Conservation (phyloP, 306 rosid genomes). For the Begonia fuchsioides region DNA sequence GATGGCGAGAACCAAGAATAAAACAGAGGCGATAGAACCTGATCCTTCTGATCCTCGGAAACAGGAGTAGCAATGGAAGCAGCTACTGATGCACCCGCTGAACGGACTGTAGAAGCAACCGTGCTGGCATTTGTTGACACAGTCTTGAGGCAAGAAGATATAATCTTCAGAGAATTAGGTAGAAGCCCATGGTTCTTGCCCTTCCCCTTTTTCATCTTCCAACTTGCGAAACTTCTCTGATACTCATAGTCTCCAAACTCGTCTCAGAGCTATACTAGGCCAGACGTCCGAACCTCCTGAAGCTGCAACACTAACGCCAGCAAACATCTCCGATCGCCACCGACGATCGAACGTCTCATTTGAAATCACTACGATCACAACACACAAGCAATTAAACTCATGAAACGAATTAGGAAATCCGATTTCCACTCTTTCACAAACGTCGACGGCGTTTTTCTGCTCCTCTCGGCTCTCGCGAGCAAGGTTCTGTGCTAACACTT, state of each 20-base stretch:
- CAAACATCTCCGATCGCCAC: slow-evolving; percentile 33
- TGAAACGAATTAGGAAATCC: not conserved
- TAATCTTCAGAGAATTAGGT: slow-evolving; percentile 77
- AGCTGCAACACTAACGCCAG: slow-evolving; percentile 8
- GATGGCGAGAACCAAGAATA: not conserved
- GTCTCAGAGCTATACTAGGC: not conserved
- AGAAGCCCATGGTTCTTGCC: slow-evolving; percentile 37
- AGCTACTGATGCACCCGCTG: slow-evolving; percentile 76
- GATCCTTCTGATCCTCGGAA: slow-evolving; percentile 39
- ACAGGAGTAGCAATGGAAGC: slow-evolving; percentile 67
- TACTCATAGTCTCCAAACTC: too few species aligned
- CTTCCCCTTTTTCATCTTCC: too few species aligned
- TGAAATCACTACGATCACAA: slow-evolving; percentile 11
- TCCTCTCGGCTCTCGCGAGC: too few species aligned
- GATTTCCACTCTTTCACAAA: not conserved
- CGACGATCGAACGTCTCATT: slow-evolving; percentile 24
- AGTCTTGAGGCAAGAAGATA: slow-evolving; percentile 77
- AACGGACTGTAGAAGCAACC: slow-evolving; percentile 46
- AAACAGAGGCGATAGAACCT: slow-evolving; percentile 25
- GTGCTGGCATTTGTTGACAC: slow-evolving; percentile 27
- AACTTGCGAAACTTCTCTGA: too few species aligned
- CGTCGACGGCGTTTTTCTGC: not conserved
- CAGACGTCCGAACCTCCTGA: too few species aligned
- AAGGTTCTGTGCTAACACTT: too few species aligned
- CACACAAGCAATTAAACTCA: not conserved